phyloP scores from a whole-genome alignment of 2,329 filamentous ascomycete genomes.

The Colletotrichum salicis region DNA sequence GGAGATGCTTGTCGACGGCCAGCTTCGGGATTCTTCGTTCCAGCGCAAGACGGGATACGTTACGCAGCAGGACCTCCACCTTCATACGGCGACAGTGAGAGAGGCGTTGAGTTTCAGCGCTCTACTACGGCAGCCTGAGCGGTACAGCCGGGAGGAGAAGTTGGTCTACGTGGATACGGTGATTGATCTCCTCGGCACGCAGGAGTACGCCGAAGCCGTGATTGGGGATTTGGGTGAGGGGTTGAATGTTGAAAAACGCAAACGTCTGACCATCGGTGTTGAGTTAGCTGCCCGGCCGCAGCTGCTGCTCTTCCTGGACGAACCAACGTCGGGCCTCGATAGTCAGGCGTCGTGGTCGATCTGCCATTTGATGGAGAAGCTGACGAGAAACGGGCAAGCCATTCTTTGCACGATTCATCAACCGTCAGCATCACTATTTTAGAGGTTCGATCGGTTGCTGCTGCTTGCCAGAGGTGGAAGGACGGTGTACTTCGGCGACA shows the following conservation, averaged over 20 bases:
- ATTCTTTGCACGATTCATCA: conserved; percentile 44
- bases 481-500: conserved; percentile 64
- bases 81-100: conserved; percentile 55
- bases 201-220: conserved; percentile 76
- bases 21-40: conserved; percentile 70
- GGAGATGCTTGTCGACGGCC: conserved; percentile 74
- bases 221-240: conserved; percentile 74
- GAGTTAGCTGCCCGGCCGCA: conserved; percentile 81
- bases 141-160: conserved; percentile 52
- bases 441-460: conserved; percentile 35
- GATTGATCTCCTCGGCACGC: conserved; percentile 49
- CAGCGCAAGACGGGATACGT: conserved; percentile 76
- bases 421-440: conserved; percentile 33
- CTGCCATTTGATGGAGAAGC: conserved; percentile 74
- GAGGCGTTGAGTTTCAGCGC: conserved; percentile 76
- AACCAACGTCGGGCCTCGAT: conserved; percentile 81
- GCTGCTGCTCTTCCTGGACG: conserved; percentile 79
- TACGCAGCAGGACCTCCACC: conserved; percentile 67
- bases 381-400: conserved; percentile 61
- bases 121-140: conserved; percentile 71
- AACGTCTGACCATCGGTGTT: conserved; percentile 78
- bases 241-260: conserved; percentile 55
- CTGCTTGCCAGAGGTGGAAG: conserved; percentile 39
- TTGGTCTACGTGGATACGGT: conserved; percentile 43
- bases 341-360: conserved; percentile 82